Conservation (phyloP, 331 rosid species). For the Quercus phellos region DNA sequence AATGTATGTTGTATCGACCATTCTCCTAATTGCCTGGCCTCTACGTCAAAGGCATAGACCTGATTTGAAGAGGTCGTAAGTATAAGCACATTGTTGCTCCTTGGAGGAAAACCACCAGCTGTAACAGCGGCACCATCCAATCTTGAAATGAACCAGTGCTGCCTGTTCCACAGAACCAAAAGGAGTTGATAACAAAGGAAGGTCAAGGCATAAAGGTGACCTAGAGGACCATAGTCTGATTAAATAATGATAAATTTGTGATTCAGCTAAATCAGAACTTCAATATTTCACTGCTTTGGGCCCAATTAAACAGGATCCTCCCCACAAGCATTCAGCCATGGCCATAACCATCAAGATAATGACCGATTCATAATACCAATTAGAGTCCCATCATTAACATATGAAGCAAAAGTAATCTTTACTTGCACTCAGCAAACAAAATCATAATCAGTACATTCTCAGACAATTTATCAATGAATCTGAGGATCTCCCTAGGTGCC, state of each 20-base stretch:
- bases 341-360: background rate
- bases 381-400: background rate
- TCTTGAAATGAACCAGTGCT: slow-evolving; percentile 95
- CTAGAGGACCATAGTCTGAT: background rate
- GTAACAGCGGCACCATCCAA: slow-evolving; percentile 87
- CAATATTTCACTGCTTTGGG: background rate
- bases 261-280: background rate
- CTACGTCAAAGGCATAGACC: slow-evolving; percentile 84
- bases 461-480: background rate
- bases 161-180: slow-evolving; percentile 46
- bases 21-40: slow-evolving; percentile 79
- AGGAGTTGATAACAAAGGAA: background rate
- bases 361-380: background rate
- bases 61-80: slow-evolving; percentile 86
- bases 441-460: background rate
- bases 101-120: slow-evolving; percentile 87
- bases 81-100: slow-evolving; percentile 57
- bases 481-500: background rate
- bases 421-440: background rate
- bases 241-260: background rate
- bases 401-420: too few relatives aligned
- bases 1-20: slow-evolving; percentile 71
- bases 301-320: background rate
- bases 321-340: background rate
- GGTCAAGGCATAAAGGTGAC: background rate